Conservation (phyloP, 2,329 filamentous ascomycete species). For the Xylaria digitata region DNA sequence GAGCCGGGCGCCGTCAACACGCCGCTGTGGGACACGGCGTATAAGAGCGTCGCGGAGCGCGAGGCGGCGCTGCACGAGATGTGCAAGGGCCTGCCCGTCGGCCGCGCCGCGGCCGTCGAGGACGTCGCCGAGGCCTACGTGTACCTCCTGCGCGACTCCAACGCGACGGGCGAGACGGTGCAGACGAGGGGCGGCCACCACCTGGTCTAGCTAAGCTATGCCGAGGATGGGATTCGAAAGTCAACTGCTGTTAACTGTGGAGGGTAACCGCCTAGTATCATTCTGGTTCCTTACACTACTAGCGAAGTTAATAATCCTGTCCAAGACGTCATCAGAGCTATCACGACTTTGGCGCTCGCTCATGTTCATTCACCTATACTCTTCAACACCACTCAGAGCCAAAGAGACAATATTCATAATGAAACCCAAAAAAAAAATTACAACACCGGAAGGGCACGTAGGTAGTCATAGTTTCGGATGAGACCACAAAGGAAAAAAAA, state of each 20-base stretch:
- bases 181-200: constrained; percentile 46
- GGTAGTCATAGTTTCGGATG: no score
- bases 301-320: background rate
- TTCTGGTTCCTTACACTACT: background rate
- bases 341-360: background rate
- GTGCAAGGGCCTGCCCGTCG: constrained; percentile 35
- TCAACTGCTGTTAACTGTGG: no score
- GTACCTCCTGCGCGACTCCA: constrained; percentile 47
- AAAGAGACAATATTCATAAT: background rate
- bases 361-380: background rate
- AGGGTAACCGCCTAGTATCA: background rate
- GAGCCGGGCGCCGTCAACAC: constrained; percentile 48
- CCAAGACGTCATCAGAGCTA: background rate
- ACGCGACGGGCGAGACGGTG: constrained; percentile 48
- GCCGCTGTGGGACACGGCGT: constrained; percentile 44
- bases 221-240: no score
- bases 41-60: constrained; percentile 33
- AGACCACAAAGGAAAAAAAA: background rate
- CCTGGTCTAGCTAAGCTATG: constrained; percentile 14
- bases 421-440: background rate
- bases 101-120: constrained; percentile 38
- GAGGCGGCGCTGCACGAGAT: constrained; percentile 26
- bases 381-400: no score
- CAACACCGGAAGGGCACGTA: no score
- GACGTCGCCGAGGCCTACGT: constrained; percentile 49